phyloP scores from a whole-genome alignment of 305 asterid species.

The Solanum chacoense region DNA sequence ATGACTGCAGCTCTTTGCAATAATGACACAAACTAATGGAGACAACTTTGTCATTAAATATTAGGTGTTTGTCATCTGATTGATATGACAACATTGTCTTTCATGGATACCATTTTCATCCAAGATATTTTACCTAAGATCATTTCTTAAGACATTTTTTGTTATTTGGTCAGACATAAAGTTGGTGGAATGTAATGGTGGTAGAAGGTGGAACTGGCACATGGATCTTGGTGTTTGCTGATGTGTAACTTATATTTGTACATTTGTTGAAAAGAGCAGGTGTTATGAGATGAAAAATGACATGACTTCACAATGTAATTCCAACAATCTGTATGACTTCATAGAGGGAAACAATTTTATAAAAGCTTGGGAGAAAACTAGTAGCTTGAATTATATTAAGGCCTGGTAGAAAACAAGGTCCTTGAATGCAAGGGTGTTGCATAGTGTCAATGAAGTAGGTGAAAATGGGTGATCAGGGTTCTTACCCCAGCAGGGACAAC shows the following conservation, averaged over 20 bases:
- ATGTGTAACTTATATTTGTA: not conserved
- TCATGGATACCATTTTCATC: not conserved
- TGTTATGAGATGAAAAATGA: not conserved
- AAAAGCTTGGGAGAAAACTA: not conserved
- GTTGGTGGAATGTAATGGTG: not conserved
- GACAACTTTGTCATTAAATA: not conserved
- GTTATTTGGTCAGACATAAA: not conserved
- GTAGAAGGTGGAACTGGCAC: not conserved
- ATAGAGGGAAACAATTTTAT: not conserved
- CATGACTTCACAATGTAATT: not conserved
- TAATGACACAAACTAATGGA: not conserved
- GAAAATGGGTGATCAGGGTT: not conserved
- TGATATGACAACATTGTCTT: not conserved
- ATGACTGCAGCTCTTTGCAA: not conserved
- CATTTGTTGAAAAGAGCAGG: not conserved
- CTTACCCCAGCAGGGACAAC: not conserved
- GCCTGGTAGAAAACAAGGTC: not conserved
- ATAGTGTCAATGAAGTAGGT: not conserved
- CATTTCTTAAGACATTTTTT: not conserved
- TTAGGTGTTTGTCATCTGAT: not conserved
- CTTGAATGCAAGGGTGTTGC: not conserved
- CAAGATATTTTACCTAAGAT: not conserved
- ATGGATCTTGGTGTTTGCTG: not conserved
- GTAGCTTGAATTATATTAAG: not conserved
- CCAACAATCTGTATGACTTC: not conserved